phyloP scores from a whole-genome alignment of 176 grass and related monocot species.

The Leersia perrieri region DNA sequence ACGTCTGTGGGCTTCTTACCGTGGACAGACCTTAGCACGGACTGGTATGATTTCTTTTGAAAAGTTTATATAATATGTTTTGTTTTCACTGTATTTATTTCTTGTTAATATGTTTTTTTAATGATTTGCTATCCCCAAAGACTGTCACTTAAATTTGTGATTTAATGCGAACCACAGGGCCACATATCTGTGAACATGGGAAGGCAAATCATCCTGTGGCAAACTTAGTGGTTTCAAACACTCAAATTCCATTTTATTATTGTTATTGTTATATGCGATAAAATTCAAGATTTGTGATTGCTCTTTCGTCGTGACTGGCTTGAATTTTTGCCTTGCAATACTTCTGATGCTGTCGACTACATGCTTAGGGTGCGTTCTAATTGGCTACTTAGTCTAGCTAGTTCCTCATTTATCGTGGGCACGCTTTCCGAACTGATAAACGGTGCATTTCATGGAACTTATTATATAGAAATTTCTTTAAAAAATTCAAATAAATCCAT shows the following conservation, averaged over 20 bases:
- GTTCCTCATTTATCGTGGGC: too few species aligned
- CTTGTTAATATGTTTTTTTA: background rate
- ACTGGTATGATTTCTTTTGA: conserved; percentile 55
- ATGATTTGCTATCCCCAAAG: background rate
- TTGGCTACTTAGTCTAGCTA: too few species aligned
- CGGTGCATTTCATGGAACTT: too few species aligned
- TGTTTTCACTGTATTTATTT: background rate
- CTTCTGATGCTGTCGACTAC: background rate
- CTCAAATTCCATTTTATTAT: background rate
- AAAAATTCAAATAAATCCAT: too few species aligned
- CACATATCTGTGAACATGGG: too few species aligned
- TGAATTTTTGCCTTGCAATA: background rate
- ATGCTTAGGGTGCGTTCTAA: too few species aligned
- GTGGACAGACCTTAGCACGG: conserved; percentile 91
- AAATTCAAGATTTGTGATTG: background rate
- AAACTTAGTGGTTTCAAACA: too few species aligned
- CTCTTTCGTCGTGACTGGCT: background rate
- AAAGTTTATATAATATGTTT: too few species aligned
- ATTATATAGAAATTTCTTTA: too few species aligned
- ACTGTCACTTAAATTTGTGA: background rate
- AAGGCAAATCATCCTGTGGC: too few species aligned
- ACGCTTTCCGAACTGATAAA: too few species aligned
- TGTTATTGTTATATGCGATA: background rate
- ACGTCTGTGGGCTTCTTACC: conserved; percentile 92
- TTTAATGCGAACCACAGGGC: too few species aligned